Conservation (phyloP, 2,329 filamentous ascomycete genomes). For the Aspergillus thermomutatus region DNA sequence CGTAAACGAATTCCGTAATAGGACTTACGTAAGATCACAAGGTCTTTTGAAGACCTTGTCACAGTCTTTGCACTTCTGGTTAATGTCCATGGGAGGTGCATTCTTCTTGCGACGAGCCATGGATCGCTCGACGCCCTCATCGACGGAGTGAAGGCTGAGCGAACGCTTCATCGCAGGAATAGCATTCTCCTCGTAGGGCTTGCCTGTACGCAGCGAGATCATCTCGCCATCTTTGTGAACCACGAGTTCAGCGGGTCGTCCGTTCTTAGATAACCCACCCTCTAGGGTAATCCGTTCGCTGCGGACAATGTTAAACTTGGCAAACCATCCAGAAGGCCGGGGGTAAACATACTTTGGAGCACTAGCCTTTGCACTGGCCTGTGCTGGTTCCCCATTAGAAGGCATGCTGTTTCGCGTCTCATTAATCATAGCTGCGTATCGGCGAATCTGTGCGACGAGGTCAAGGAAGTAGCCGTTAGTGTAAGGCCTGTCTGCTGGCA, state of each 20-base stretch:
- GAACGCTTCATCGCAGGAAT: conserved; percentile 50
- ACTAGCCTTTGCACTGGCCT: conserved; percentile 46
- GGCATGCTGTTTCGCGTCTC: conserved; percentile 66
- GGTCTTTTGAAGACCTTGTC: conserved; percentile 92
- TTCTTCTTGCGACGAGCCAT: conserved; percentile 97
- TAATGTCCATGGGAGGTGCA: conserved; percentile 76
- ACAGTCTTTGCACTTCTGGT: conserved; percentile 78
- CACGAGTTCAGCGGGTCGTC: conserved; percentile 78
- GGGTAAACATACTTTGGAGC: conserved; percentile 41
- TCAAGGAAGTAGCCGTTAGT: conserved; percentile 97
- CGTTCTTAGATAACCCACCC: conserved; percentile 77
- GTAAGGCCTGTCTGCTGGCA: conserved; percentile 83
- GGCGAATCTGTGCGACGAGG: conserved; percentile 86
- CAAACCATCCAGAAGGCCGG: conserved; percentile 43
- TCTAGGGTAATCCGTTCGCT: conserved; percentile 70
- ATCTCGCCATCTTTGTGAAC: conserved; percentile 76
- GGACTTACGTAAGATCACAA: conserved; percentile 74
- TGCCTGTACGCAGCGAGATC: conserved; percentile 71
- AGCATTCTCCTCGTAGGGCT: conserved; percentile 53
- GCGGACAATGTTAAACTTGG: conserved; percentile 40
- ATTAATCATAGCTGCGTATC: conserved; percentile 82
- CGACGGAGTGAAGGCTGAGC: conserved; percentile 56
- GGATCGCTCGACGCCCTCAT: conserved; percentile 81
- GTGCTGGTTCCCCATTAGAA: conserved; percentile 42
- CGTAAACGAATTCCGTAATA: neutral